These are phyloP conservation scores for Suhomyces prunicola DNA, from an alignment of 805 yeast species.

Conservation along the genomic window DNA sequence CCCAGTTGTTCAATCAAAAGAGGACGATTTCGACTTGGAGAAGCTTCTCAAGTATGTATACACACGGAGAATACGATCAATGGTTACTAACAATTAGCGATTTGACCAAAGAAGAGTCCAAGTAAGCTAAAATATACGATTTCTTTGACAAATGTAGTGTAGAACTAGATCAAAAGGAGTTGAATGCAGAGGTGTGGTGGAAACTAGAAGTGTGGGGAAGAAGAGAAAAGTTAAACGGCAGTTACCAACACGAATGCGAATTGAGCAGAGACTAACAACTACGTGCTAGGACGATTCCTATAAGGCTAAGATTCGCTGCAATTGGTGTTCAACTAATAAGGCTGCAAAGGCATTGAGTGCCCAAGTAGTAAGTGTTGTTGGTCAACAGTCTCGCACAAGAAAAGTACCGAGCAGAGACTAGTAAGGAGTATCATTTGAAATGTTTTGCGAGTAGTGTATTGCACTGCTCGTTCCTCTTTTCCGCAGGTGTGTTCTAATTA, in stretches of 20 bases:
- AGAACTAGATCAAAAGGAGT: neutral
- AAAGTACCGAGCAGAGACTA: neutral
- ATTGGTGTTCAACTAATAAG: neutral
- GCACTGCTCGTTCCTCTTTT: neutral
- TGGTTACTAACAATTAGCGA: conserved; percentile 27
- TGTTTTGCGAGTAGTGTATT: neutral
- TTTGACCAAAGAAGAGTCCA: conserved; percentile 40
- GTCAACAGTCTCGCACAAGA: neutral
- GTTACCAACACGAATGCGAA: too few species aligned
- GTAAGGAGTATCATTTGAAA: too few species aligned
- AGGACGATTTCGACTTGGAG: conserved; percentile 44
- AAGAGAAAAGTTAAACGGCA: neutral
- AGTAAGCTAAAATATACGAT: conserved; percentile 16
- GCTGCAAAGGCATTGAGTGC: too few species aligned
- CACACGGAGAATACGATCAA: neutral
- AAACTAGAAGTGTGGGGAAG: neutral
- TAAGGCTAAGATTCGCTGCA: too few species aligned
- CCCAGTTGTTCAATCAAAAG: conserved; percentile 24
- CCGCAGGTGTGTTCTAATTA: neutral
- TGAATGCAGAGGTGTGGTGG: neutral
- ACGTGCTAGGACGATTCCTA: too few species aligned
- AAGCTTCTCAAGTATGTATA: conserved; percentile 41
- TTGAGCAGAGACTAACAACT: too few species aligned
- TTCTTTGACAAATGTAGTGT: neutral
- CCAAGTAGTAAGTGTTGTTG: too few species aligned